Base-by-base conservation (phyloP, 208 protist species). In the Leptomonas seymouri region DNA sequence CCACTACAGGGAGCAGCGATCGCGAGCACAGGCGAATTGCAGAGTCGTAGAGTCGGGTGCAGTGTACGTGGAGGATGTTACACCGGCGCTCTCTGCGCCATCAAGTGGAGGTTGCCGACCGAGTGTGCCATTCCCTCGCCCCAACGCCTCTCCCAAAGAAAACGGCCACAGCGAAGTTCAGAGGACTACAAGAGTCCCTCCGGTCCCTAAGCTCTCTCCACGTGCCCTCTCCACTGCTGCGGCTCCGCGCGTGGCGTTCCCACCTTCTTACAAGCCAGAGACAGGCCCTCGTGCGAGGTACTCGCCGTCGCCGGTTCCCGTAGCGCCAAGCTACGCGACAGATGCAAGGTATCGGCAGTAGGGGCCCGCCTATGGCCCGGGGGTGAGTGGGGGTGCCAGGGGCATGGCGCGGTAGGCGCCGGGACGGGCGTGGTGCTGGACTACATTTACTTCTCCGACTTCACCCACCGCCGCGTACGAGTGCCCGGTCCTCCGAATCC, bases 1-100 rank as follows among this genome's bases (percentile, higher is more conserved):
- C 11, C 46, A 36, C 46, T 67, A 67, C 36, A 48, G 30, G n/a
- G 61, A 67, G 48, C 61, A 67, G 48, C 61, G 55, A 21, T 46
- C 61, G 18, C 27, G 25, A 0, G 61, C 61, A 34, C 34, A 51
- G 34, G 36, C 61, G 0, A 53, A 5, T 3, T 18, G 30, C 12
- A 16, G 0, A 1, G n/a, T 27, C 15, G 31, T 45, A 23, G 7
- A 2, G 23, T 16, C 0, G 14, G 23, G 5, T 20, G 45, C 1
- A 16, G 1, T 50, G 45, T 3, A 28, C 12, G 61, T 67, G 7
- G 61, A 67, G 48, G 61, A 67, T 34, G 36, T 65, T 7, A 54
- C n/a, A 2, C 59, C 59, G 14, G 54, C 61, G 28, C 62, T 70
- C 25, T 53, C 61, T 1, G n/a, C 70, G 25, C 54, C 48, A 12